Evolutionary conservation across 495 filamentous ascomycete species (phyloP), one percentile per base, ranked within the genome.

Genomic region (Aspergillus panamensis): DNA sequence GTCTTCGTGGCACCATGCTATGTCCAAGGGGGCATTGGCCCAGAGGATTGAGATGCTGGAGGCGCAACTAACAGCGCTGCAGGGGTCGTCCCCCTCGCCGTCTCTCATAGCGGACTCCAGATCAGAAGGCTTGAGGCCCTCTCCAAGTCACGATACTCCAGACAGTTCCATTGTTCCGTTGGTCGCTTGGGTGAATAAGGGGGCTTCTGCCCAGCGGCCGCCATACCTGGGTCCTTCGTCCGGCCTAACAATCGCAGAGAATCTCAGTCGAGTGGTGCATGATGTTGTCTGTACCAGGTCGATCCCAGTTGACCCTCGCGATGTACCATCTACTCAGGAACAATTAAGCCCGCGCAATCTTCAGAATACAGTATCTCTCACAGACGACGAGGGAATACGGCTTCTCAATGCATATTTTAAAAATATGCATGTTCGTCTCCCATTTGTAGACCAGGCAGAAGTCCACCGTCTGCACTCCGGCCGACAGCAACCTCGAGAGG

Each of bases 361-460:
- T 49, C 16, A 3, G 3, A 60, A 3, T 53, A 69, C 66, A 17
- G 61, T 62, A 7, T 69, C 66, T 8, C 74, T 73, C 37, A 62
- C 66, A 31, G 69, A 74, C 29, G 62, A 57, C 25, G 66, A 60
- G 13, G 73, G 73, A 5, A 48, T 58, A 6, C 32, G 60, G 16
- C 67, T 77, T 25, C 25, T 76, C 13, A 64, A 72, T 56, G 68
- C 70, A 8, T 77, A 73, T 61, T 72, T 74, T 17, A 67, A 62
- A 1, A 62, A 69, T 51, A 62, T 71, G 50, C 71, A 76, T 47
- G 31, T 63, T 8, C 63, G 69, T 14, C 71, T 74, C 49, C 72
- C 75, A 0, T 77, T 77, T 53, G 53, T 76, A 20, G 66, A 75
- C 57, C 56, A 65, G 8, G 42, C 47, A 4, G 65, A 73, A 57